Evolutionary conservation across 352 stramenopile species (phyloP), one percentile per base, ranked within the genome.

Genomic region (Phytophthora syringae): DNA sequence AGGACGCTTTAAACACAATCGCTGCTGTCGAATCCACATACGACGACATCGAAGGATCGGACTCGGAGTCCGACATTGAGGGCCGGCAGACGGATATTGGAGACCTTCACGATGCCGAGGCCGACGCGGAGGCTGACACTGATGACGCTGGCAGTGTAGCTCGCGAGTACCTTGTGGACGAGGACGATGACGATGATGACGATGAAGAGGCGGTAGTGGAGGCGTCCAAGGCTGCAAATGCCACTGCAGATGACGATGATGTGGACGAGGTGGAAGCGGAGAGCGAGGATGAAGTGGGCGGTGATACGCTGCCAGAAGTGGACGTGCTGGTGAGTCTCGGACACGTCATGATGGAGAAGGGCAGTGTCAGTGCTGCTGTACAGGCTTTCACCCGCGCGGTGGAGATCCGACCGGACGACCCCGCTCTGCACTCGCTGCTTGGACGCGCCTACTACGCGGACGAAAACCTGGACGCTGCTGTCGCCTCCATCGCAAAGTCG

Each of bases 361-460:
- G 88, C 18, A 89, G 82, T 50, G 71, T 75, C 34, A 93, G 79
- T 45, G 88, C 81, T 1, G 88, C 88, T 9, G 86, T 93, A 28
- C 84, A 93, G 59, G 88, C 88, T 21, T 95, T 95, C 58, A 78
- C 85, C 34, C 88, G 86, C n/a, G 88, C 88, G 0, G 82, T 92
- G 9, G 88, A 95, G 69, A 91, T 95, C 52, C 83, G 86, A 47
- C 86, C 86, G 11, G 78, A 89, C 18, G 80, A 89, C 39, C 79
- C 79, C 9, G 74, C 83, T n/a, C 72, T 95, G 44, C 80, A 93
- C 61, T 83, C 82, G 62, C 83, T 93, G 74, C 67, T 95, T 52
- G 88, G 84, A 15, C 86, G 88, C 40, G 88, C 88, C 16, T 90
- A 90, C 53, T 95, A 95, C 65, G 86, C 86, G 2, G 86, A 94